A percentile compares a stretch with the other conserved stretches of the same genome.
Evolutionary conservation across 768 basidiomycete genomes (phyloP).

Genomic region (Rhodotorula babjevae): DNA sequence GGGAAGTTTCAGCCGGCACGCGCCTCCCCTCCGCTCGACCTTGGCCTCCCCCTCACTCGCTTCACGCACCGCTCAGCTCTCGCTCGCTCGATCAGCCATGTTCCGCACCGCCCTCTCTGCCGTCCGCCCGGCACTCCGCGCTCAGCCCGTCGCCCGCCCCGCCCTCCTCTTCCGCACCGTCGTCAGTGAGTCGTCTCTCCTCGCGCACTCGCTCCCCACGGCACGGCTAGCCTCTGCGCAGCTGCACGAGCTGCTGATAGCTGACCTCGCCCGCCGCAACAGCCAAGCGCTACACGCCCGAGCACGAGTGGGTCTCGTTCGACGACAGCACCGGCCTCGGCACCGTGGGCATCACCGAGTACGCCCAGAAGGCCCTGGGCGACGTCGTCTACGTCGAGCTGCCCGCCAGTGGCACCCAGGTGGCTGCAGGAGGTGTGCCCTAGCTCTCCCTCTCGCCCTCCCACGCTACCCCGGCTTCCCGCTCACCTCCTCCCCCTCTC

Average conservation of each 20-base stretch:
- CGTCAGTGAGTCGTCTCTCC: conserved; percentile 33
- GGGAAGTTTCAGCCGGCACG: background rate
- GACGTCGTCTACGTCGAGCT: conserved; percentile 98
- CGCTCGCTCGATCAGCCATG: conserved; percentile 10
- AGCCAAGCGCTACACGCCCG: conserved; percentile 62
- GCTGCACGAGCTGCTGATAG: too few relatives aligned
- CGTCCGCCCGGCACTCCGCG: conserved; percentile 2
- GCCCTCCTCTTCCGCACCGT: conserved; percentile 29
- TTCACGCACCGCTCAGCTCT: background rate
- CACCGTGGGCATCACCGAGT: conserved; percentile 78
- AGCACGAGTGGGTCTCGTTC: conserved; percentile 79
- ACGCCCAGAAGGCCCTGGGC: conserved; percentile 84
- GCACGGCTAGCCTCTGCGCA: too few relatives aligned
- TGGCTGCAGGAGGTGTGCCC: conserved; percentile 68
- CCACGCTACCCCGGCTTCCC: background rate
- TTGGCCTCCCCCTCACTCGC: background rate
- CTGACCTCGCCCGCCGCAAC: background rate
- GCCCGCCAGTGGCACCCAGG: conserved; percentile 59
- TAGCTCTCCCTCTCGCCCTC: background rate
- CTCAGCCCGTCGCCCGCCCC: background rate
- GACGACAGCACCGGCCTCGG: conserved; percentile 72
- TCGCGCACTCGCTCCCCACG: too few relatives aligned
- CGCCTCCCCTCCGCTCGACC: background rate
- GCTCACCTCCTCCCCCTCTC: background rate
- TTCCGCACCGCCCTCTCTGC: conserved; percentile 21